These are phyloP conservation scores for Populus ilicifolia DNA, from an alignment of 345 rosid species.

Conservation along the genomic window DNA sequence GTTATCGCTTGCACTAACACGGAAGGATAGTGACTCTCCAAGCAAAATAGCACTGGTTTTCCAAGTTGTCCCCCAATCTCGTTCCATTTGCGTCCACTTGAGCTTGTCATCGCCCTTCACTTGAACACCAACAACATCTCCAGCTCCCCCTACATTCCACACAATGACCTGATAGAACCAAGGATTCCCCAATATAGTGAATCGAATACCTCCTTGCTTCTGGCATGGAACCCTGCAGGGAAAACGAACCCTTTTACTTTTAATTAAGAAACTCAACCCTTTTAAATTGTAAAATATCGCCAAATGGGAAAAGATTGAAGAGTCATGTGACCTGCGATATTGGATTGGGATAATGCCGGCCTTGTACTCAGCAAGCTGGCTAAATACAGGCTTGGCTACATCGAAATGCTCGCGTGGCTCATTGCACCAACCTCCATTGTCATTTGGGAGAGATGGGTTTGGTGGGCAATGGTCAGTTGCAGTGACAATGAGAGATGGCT, in stretches of 20 bases:
- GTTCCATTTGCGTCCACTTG: constrained; percentile 40
- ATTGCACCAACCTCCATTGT: constrained; percentile 79
- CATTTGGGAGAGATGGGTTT: constrained; percentile 40
- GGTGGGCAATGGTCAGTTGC: constrained; percentile 88
- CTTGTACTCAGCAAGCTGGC: constrained; percentile 45
- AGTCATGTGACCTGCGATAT: constrained; percentile 49
- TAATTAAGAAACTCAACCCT: not conserved
- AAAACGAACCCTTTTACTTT: not conserved
- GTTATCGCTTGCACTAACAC: constrained; percentile 44
- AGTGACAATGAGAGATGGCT: constrained; percentile 50
- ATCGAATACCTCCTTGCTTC: constrained; percentile 70
- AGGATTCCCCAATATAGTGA: constrained; percentile 57
- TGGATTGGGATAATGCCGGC: constrained; percentile 61
- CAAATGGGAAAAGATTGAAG: not conserved
- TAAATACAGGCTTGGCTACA: constrained; percentile 57
- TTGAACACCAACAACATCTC: constrained; percentile 51
- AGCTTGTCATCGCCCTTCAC: constrained; percentile 49
- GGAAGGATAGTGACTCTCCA: constrained; percentile 42
- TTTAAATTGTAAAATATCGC: too few relatives aligned
- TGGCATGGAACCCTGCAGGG: constrained; percentile 60
- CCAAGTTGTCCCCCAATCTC: constrained; percentile 55
- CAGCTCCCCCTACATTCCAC: constrained; percentile 68
- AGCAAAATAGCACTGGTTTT: constrained; percentile 30
- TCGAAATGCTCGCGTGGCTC: constrained; percentile 72
- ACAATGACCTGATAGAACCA: constrained; percentile 57